Base-by-base conservation (phyloP, 176 grass and related monocot species). In the Carex myosuroides region DNA sequence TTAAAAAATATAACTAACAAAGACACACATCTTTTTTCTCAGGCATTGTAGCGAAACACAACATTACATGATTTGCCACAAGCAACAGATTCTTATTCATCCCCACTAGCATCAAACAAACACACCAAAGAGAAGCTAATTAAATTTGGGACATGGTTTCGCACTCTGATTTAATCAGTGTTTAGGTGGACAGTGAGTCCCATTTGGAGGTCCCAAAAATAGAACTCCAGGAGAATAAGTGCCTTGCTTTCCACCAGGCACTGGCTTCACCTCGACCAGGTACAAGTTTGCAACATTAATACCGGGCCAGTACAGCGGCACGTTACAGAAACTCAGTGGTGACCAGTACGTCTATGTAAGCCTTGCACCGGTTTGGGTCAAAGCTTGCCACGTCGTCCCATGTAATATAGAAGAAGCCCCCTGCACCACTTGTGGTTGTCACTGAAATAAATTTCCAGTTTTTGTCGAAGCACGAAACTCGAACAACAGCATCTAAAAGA, bases 311-410 rank as follows among this genome's bases (percentile, higher is more conserved):
- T 21, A 81, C 7, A 64, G 5, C 3, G 79, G 37, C 16, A 64
- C 79, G 4, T 63, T 81, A 14, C 79, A 81, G n/a, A 24, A 81
- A 64, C 59, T 63, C 33, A 81, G 3, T 63, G 79, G 79, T 22
- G 79, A 81, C 79, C 79, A 81, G 37, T n/a, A n/a, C n/a, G n/a
- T 81, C 56, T 52, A 62, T 13, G 30, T 61, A 81, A 63, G 33
- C 79, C 55, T 12, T 42, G 79, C 79, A 81, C 16, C 32, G 57
- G 1, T 9, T 61, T 21, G 57, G 30, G 33, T 39, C 37, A 33
- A 81, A 81, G 59, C 17, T 41, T 0, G 16, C 17, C 1, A 22
- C 56, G 0, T 81, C 59, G 12, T 30, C 0, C 57, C 79, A 81
- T 22, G 3, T 39, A 2, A 81, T 1, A 58, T 60, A 81, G 79